These are phyloP conservation scores for Striga asiatica DNA, from an alignment of 257 asterid species.

Conservation along the genomic window DNA sequence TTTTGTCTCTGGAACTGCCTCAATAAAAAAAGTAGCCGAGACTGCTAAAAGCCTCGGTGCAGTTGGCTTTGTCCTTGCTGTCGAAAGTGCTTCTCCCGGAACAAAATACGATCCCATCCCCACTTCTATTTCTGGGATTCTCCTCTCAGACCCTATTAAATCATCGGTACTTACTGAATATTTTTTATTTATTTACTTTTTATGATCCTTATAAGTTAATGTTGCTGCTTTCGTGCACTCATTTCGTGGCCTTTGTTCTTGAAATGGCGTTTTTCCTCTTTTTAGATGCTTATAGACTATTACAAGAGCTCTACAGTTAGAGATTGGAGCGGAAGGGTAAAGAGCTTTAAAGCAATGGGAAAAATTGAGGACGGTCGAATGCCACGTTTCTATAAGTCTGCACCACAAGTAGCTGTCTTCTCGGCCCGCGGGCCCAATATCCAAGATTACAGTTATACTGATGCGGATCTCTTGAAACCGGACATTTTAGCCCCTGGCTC, in stretches of 20 bases:
- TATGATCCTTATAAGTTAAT: neutral
- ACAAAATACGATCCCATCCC: slow-evolving; percentile 93
- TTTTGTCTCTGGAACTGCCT: slow-evolving; percentile 79
- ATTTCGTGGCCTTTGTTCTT: neutral
- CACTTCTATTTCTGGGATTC: slow-evolving; percentile 75
- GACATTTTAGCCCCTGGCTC: slow-evolving; percentile 98
- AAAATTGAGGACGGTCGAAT: slow-evolving; percentile 75
- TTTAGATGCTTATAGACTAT: slow-evolving; percentile 85
- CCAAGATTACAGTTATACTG: slow-evolving; percentile 87
- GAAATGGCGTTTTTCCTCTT: slow-evolving; percentile 6
- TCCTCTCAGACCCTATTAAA: slow-evolving; percentile 54
- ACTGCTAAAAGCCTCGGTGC: slow-evolving; percentile 93
- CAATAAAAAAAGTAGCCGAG: slow-evolving; percentile 65
- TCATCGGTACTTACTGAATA: slow-evolving; percentile 49
- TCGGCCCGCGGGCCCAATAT: slow-evolving; percentile 97
- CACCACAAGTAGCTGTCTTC: slow-evolving; percentile 95
- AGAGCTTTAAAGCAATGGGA: slow-evolving; percentile 79
- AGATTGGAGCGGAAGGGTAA: slow-evolving; percentile 94
- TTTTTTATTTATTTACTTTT: slow-evolving; percentile 5
- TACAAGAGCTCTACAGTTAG: slow-evolving; percentile 75
- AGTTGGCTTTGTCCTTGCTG: slow-evolving; percentile 90
- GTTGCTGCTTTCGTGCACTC: neutral
- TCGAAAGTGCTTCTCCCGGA: slow-evolving; percentile 89
- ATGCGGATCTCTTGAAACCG: slow-evolving; percentile 92
- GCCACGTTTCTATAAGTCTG: slow-evolving; percentile 84